Evolutionary conservation across 1,284 basidiomycete species (phyloP), one percentile per base, ranked within the genome.

Genomic region (Athelia sp.): DNA sequence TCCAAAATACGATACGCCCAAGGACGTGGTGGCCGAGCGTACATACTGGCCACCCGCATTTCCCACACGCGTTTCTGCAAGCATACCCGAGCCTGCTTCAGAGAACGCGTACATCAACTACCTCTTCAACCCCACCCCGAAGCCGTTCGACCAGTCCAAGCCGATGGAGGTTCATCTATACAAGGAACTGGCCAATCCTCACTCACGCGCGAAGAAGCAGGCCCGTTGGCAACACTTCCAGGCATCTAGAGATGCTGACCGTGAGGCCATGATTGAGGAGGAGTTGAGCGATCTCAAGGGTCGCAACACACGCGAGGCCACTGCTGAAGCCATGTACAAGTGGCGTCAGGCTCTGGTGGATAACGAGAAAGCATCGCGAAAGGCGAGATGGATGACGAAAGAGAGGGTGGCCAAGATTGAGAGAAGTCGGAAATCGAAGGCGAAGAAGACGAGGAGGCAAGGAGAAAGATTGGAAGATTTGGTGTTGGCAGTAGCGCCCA

Each of bases 191-290:
- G 75, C 85, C 21, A 90, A 90, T 63, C 87, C 87, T 26, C 84
- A 90, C 60, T 82, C 84, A 13, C 82, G 87, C 19, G 84, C 85
- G 9, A 90, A 87, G 73, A 89, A 87, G 62, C 82, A 87, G 57
- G 71, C 72, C 43, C 79, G 89, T 54, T 90, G 85, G 83, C 78
- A 87, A 60, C 71, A 72, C 4, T 73, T 72, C 55, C 72, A 75
- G 55, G 59, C 62, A 17, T 68, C 72, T 55, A 76, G 73, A 60
- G 70, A 73, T 42, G 63, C 66, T 15, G 67, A 84, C 49, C 69
- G 84, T 47, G 68, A 75, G 53, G 67, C 79, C 52, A 78, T 79
- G 56, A 69, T 82, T 47, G 63, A 69, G 21, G 70, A 70, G 10
- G 88, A 89, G 56, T 59, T 81, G 54, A 67, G 70, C 50, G 64